Evolutionary conservation across 106 monocot genomes (phyloP).

Genomic region (Dendrobium officinale): DNA sequence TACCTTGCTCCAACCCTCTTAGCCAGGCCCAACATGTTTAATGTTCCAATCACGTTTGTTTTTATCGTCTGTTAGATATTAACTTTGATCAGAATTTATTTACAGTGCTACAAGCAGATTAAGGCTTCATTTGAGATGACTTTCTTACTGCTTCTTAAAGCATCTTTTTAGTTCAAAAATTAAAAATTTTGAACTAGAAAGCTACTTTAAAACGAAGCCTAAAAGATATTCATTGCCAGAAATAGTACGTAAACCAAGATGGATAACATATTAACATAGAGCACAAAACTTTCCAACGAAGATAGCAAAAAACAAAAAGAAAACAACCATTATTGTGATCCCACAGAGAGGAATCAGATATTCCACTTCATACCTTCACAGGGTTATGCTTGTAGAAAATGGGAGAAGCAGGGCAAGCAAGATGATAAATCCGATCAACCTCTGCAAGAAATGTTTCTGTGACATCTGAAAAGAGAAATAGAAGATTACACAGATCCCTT

Average conservation of each 20-base stretch:
- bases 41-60: constrained; percentile 28
- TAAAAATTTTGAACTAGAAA: too few relatives aligned
- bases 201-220: too few relatives aligned
- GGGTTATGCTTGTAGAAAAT: constrained; percentile 69
- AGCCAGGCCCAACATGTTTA: constrained; percentile 30
- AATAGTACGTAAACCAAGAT: not conserved
- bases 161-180: too few relatives aligned
- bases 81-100: not conserved
- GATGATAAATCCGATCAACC: constrained; percentile 72
- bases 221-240: not conserved
- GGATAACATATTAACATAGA: too few relatives aligned
- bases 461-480: constrained; percentile 13
- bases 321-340: not conserved
- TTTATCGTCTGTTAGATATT: constrained; percentile 18
- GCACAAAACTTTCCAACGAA: too few relatives aligned
- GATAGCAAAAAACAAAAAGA: not conserved
- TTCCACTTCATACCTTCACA: constrained; percentile 13
- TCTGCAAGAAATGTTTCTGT: constrained; percentile 43
- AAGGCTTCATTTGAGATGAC: too few relatives aligned
- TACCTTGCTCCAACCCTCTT: constrained; percentile 27
- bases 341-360: not conserved
- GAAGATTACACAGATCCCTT: not conserved
- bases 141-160: too few relatives aligned
- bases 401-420: constrained; percentile 70
- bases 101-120: not conserved